Evolutionary conservation across 495 filamentous ascomycete genomes (phyloP).

Genomic region (Penicillium desertorum): DNA sequence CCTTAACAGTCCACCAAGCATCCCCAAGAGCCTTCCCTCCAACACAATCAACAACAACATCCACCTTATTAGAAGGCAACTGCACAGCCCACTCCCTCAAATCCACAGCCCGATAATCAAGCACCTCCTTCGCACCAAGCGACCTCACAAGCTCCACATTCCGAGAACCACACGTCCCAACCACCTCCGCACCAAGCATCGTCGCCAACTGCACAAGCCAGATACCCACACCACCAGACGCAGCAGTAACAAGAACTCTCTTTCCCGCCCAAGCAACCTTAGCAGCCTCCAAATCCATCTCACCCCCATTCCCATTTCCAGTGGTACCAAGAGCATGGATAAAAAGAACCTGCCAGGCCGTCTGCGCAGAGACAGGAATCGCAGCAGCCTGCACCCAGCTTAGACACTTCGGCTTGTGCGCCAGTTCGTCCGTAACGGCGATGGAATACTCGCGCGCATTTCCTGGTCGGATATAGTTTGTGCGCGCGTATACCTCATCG

Average conservation of each 20-base stretch:
- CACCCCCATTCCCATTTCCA: neutral
- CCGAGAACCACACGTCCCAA: constrained; percentile 42
- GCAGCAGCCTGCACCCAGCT: constrained; percentile 47
- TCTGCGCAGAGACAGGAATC: constrained; percentile 48
- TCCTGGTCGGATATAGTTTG: constrained; percentile 39
- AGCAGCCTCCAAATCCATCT: constrained; percentile 3
- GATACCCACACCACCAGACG: constrained; percentile 53
- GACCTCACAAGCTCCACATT: constrained; percentile 43
- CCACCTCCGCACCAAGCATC: constrained; percentile 40
- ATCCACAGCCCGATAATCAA: constrained; percentile 44
- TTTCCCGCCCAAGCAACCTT: constrained; percentile 27
- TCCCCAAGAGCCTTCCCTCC: constrained; percentile 45
- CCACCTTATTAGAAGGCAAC: constrained; percentile 31
- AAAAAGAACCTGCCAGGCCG: constrained; percentile 56
- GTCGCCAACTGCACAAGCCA: constrained; percentile 58
- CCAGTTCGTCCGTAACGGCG: constrained; percentile 45
- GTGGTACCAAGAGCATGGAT: constrained; percentile 33
- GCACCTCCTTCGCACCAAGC: constrained; percentile 46
- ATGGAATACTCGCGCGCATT: constrained; percentile 49
- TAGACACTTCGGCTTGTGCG: constrained; percentile 36
- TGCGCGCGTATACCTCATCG: constrained; percentile 51
- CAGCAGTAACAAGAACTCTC: constrained; percentile 50
- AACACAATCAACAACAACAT: constrained; percentile 54
- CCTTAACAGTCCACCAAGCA: constrained; percentile 47
- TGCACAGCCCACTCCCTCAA: constrained; percentile 36